Base-by-base conservation (phyloP, 495 filamentous ascomycete genomes). In the Penicillium egyptiacum region DNA sequence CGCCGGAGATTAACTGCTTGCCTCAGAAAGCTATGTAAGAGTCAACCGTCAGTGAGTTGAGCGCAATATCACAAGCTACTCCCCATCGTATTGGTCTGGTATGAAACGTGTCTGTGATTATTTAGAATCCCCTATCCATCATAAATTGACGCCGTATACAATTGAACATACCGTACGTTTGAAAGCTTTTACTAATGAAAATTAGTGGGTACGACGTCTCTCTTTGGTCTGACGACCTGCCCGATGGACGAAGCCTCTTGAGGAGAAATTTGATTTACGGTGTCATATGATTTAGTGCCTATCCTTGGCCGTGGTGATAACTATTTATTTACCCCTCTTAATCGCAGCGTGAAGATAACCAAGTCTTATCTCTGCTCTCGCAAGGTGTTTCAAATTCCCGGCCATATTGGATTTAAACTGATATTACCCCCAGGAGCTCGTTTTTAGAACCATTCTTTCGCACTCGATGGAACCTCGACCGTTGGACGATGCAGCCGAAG, bases 391-490 rank as follows among this genome's bases (percentile, higher is more conserved):
- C 12, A 4, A 39, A 39, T 14, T 39, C 12, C 35, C n/a, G 35
- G 35, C 35, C 35, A 39, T 39, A 39, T 39, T 28, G 23, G 26
- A 28, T 28, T 28, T 28, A 28, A 28, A n/a, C 35, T 39, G n/a
- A 39, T 39, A 2, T 39, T 39, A 39, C 11, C 4, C 9, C 6
- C 35, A 39, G n/a, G 35, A 39, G 35, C n/a, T 39, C 35, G 35
- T 3, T 39, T n/a, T 3, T 4, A n/a, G 35, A 39, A n/a, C 35
- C 35, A 39, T 30, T 25, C 26, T 49, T 28, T 23, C 26, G 23
- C 33, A 40, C 39, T 40, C 49, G 23, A 52, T 52, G 49, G 49
- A 52, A 39, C n/a, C 49, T 26, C 31, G 9, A 20, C 14, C 25
- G 16, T 41, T 52, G 39, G 30, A 12, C 8, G 5, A 5, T 6